Base-by-base conservation (phyloP, 805 yeast species). In the Starmerella sp. region DNA sequence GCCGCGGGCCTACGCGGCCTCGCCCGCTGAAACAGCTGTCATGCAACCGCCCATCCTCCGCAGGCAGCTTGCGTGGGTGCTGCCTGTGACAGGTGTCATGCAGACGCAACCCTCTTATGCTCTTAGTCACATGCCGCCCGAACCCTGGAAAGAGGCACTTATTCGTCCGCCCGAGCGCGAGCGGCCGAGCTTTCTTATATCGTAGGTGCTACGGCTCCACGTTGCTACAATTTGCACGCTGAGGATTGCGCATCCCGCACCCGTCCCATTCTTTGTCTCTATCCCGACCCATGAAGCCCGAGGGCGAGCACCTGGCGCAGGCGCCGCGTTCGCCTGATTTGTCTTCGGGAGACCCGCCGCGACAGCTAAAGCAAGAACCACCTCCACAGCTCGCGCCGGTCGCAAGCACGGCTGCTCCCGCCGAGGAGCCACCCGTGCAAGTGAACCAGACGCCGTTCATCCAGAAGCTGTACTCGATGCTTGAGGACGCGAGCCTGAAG, bases 391-490 rank as follows among this genome's bases (percentile, higher is more conserved):
- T 11, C 2, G 37, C 17, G 4, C 36, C 17, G 44, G n/a, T 15
- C 22, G 29, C n/a, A 1, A 15, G 13, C 11, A 11, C 43, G 13
- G 22, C 41, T 30, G 51, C 30, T 13, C 5, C 36, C 5, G 17
- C 29, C 22, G 49, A 46, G 30, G 56, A 28, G 11, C 54, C 54
- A 4, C 59, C 57, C 8, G 56, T 58, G 15, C 65, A 69, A 49
- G 72, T 73, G 45, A 73, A 72, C 55, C 79, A 79, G 61, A 74
- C 82, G 0, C 80, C 81, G 5, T 91, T 91, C 71, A 86, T 90
- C 57, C 96, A 90, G 70, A 91, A 91, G 67, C 77, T 91, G 30
- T 90, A 86, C 73, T 62, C 84, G 59, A 91, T 91, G 95, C 76
- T 91, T 49, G 95, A 90, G 63, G 96, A 91, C 66, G 73, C 73